Evolutionary conservation across 1,139 yeast genomes (phyloP).

Genomic region (Sugiyamaella neomexicana): DNA sequence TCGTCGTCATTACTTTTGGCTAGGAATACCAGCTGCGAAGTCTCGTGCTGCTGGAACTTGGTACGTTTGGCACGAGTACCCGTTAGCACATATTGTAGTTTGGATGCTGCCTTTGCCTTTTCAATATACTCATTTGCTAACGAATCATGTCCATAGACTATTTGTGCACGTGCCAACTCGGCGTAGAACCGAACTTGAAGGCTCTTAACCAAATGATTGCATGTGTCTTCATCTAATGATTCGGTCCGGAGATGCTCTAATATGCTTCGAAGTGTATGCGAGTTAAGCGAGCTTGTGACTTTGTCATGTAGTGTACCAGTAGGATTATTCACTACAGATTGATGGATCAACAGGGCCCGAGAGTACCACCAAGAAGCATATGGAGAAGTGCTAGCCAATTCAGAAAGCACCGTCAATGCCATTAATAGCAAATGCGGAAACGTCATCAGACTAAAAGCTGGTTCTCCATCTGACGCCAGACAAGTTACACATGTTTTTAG

Average conservation of each 20-base stretch:
- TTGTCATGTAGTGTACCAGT: conserved; percentile 37
- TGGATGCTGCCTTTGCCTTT: conserved; percentile 55
- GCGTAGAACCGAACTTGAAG: conserved; percentile 47
- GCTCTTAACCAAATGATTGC: neutral
- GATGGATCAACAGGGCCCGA: conserved; percentile 40
- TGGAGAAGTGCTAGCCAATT: conserved; percentile 18
- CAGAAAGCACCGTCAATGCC: conserved; percentile 31
- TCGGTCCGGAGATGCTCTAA: conserved; percentile 1
- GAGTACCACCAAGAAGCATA: conserved; percentile 39
- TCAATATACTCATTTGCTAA: conserved; percentile 55
- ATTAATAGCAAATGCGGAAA: conserved; percentile 37
- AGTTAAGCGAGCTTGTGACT: conserved; percentile 32
- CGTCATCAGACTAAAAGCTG: conserved; percentile 38
- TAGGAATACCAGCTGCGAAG: conserved; percentile 73
- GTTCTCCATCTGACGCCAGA: conserved; percentile 38
- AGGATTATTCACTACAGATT: conserved; percentile 37
- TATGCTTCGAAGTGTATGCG: conserved; percentile 26
- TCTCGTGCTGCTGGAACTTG: conserved; percentile 69
- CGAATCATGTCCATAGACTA: conserved; percentile 59
- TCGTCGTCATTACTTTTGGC: conserved; percentile 55
- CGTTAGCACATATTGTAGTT: conserved; percentile 65
- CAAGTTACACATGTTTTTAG: conserved; percentile 6
- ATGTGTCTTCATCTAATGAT: neutral
- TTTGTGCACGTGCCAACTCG: conserved; percentile 60
- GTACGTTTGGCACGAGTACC: conserved; percentile 91